phyloP scores from a whole-genome alignment of 495 filamentous ascomycete genomes.

The Pyronema omphalodes region DNA sequence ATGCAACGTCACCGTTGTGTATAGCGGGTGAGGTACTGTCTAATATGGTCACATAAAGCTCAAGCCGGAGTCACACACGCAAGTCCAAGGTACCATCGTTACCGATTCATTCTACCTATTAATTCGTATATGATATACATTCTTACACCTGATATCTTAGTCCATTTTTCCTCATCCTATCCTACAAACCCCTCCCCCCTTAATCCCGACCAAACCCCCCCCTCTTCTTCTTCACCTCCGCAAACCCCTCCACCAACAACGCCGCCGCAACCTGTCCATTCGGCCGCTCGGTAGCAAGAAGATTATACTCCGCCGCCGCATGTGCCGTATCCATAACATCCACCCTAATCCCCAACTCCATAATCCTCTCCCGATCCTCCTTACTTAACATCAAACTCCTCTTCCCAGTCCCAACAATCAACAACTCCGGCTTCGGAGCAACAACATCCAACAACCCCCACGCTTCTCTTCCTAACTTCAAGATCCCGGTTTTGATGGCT shows the following conservation, averaged over 20 bases:
- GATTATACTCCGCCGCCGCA: conserved; percentile 77
- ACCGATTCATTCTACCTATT: no score
- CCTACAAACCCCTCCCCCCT: conserved; percentile 1
- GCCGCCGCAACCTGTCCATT: conserved; percentile 69
- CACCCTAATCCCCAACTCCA: conserved; percentile 60
- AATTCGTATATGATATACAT: no score
- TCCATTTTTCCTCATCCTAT: no score
- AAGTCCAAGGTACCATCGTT: no score
- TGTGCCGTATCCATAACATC: conserved; percentile 88
- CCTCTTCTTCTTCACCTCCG: conserved; percentile 2
- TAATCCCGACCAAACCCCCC: background rate
- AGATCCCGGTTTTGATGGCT: conserved; percentile 56
- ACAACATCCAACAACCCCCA: conserved; percentile 63
- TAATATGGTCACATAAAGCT: no score
- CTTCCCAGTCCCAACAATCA: conserved; percentile 73
- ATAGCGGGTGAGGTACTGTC: no score
- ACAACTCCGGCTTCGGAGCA: conserved; percentile 83
- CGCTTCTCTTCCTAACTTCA: conserved; percentile 49
- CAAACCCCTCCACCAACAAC: conserved; percentile 35
- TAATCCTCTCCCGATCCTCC: conserved; percentile 49
- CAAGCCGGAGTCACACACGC: no score
- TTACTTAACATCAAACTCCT: conserved; percentile 58
- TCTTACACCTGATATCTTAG: no score
- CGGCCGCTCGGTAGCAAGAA: conserved; percentile 68
- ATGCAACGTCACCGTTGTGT: no score